Conservation (phyloP, 225 moss, liverwort and hornwort genomes). For the Pseudoscleropodium purum region DNA sequence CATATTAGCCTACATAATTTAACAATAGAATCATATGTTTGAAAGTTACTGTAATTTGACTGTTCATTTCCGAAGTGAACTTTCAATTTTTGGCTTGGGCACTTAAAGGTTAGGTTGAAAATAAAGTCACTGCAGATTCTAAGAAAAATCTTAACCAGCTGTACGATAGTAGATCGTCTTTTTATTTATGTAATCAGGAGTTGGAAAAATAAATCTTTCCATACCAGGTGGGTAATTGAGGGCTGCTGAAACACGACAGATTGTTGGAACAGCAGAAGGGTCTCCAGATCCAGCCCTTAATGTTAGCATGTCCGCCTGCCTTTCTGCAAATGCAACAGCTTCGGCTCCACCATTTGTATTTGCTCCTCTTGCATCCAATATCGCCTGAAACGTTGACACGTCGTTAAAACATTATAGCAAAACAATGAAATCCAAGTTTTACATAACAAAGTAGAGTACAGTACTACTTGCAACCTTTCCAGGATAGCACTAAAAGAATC, state of each 20-base stretch:
- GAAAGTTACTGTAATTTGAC: too few relatives aligned
- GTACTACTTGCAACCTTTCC: neutral
- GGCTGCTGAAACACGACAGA: constrained; percentile 77
- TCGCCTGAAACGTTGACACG: constrained; percentile 36
- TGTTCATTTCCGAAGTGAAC: neutral
- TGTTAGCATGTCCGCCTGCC: constrained; percentile 64
- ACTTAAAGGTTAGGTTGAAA: neutral
- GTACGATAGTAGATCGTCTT: neutral
- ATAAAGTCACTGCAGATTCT: neutral
- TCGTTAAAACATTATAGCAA: neutral
- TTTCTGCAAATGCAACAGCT: constrained; percentile 71
- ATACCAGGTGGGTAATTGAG: constrained; percentile 65
- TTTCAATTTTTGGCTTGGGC: neutral
- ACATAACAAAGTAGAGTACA: neutral
- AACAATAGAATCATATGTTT: neutral
- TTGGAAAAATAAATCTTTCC: neutral
- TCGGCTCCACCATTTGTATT: constrained; percentile 64
- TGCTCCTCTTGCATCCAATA: constrained; percentile 78
- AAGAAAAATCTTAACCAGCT: neutral
- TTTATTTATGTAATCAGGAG: neutral
- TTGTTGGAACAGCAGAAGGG: constrained; percentile 82
- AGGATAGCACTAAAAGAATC: neutral
- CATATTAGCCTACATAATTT: neutral
- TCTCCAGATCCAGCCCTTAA: constrained; percentile 88
- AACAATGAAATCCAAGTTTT: neutral